These are phyloP conservation scores for Irpex rosettiformis DNA, from an alignment of 1,284 basidiomycete genomes.

Conservation along the genomic window DNA sequence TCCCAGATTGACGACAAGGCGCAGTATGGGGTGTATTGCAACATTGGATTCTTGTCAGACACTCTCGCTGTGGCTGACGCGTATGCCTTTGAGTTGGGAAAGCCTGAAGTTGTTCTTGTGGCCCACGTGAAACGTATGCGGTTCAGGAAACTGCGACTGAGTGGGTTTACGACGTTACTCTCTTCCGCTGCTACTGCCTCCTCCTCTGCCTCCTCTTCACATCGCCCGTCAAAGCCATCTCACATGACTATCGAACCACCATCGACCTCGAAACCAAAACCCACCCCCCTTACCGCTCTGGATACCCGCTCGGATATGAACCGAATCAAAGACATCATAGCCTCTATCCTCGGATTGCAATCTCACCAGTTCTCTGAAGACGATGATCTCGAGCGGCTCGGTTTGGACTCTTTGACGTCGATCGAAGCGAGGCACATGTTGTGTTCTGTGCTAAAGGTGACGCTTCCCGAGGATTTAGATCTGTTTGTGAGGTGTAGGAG, in stretches of 20 bases:
- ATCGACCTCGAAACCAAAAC: not conserved
- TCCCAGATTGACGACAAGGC: conserved; percentile 37
- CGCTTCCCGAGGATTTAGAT: conserved; percentile 24
- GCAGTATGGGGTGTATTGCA: conserved; percentile 51
- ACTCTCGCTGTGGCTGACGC: conserved; percentile 43
- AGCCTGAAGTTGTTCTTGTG: conserved; percentile 36
- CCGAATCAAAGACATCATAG: conserved; percentile 33
- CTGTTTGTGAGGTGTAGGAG: conserved; percentile 36
- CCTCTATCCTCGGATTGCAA: conserved; percentile 40
- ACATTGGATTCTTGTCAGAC: conserved; percentile 38
- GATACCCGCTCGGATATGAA: conserved; percentile 11
- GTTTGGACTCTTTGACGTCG: conserved; percentile 55
- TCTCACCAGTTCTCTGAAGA: conserved; percentile 26
- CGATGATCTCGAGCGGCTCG: conserved; percentile 41
- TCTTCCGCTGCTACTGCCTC: conserved; percentile 28
- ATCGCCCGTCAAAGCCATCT: too few species aligned
- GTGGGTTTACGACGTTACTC: conserved; percentile 43
- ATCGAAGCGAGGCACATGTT: conserved; percentile 44
- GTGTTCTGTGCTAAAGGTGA: conserved; percentile 32
- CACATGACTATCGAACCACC: too few species aligned
- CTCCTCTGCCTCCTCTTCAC: not conserved
- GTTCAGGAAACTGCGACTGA: conserved; percentile 51
- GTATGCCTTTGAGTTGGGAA: conserved; percentile 40
- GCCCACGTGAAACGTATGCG: conserved; percentile 52
- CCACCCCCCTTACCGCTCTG: not conserved